Base-by-base conservation (phyloP, 768 basidiomycete genomes). In the Melanogaster broomeanus region DNA sequence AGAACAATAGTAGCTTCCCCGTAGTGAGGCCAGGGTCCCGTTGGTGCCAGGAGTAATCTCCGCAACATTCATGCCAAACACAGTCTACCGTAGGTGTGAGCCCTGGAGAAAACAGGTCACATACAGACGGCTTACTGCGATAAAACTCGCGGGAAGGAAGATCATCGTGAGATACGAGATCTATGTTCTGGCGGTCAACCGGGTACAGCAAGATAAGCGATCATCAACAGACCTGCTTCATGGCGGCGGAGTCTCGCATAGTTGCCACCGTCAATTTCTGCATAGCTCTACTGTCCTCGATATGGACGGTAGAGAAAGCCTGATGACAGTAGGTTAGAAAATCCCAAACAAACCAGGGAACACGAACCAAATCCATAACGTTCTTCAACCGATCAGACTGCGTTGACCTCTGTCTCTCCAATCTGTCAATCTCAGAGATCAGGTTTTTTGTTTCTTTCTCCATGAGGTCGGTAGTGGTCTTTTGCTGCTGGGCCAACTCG, bases 261-360 rank as follows among this genome's bases (percentile, higher is more conserved):
- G 77, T 65, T 11, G 74, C 73, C 59, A 71, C 68, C 6, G 83
- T 84, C 69, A 85, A 73, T 13, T 68, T 52, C 46, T 76, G 67
- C 77, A 82, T 83, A 21, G 68, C 72, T 54, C 63, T 72, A 61
- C 78, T 83, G 56, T 85, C 84, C n/a, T 68, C 70, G 19, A 83
- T 81, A 55, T 81, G 84, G 35, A 84, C 80, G 13, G 73, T 78
- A 48, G 79, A 79, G 60, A 83, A 85, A 2, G 81, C 83, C 83
- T 84, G 48, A 8, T 40, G 30, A 38, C 25, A 21, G 12, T 42
- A 13, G 6, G 25, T 58, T 5, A 60, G 44, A 5, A 35, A 39
- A 9, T 33, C 1, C 15, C 13, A 44, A 21, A 6, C 3, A 2
- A 11, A 33, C 19, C 15, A 33, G 4, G 9, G 41, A 22, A 43